Evolutionary conservation across 176 grass and related monocot species (phyloP).

Genomic region (Otatea glauca): DNA sequence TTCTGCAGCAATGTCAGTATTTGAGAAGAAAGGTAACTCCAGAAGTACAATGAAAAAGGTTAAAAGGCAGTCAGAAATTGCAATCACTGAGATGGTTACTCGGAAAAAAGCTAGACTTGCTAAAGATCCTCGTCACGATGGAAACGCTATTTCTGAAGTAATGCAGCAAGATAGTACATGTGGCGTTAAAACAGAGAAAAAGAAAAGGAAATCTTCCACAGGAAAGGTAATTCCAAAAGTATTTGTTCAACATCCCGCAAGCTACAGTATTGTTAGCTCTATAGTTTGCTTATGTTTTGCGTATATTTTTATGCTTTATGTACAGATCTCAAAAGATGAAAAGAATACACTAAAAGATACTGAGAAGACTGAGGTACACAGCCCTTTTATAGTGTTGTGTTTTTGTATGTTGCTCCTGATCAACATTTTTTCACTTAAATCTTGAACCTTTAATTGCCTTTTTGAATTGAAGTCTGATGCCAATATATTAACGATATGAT

Average conservation of each 20-base stretch:
- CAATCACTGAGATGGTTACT: constrained; percentile 54
- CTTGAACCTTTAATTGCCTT: background rate
- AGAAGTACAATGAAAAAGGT: constrained; percentile 65
- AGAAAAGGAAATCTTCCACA: constrained; percentile 61
- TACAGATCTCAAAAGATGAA: constrained; percentile 59
- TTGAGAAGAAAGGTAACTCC: constrained; percentile 63
- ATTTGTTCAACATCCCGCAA: constrained; percentile 8
- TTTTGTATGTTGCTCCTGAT: constrained; percentile 28
- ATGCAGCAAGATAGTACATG: constrained; percentile 68
- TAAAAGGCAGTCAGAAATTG: constrained; percentile 66
- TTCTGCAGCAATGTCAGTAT: constrained; percentile 41
- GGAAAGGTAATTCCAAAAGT: constrained; percentile 64
- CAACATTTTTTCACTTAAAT: constrained; percentile 18
- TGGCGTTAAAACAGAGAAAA: constrained; percentile 68
- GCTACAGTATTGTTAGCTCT: constrained; percentile 4
- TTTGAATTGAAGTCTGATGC: background rate
- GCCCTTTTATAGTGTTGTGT: background rate
- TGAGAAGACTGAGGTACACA: constrained; percentile 60
- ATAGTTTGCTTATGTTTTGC: constrained; percentile 28
- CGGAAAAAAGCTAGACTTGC: constrained; percentile 69
- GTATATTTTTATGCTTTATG: constrained; percentile 33
- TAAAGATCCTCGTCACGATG: constrained; percentile 63
- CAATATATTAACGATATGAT: background rate
- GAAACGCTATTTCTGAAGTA: constrained; percentile 68
- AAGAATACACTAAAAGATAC: constrained; percentile 51